Evolutionary conservation across 2,329 filamentous ascomycete species (phyloP).

Genomic region (Alternaria consortialis): DNA sequence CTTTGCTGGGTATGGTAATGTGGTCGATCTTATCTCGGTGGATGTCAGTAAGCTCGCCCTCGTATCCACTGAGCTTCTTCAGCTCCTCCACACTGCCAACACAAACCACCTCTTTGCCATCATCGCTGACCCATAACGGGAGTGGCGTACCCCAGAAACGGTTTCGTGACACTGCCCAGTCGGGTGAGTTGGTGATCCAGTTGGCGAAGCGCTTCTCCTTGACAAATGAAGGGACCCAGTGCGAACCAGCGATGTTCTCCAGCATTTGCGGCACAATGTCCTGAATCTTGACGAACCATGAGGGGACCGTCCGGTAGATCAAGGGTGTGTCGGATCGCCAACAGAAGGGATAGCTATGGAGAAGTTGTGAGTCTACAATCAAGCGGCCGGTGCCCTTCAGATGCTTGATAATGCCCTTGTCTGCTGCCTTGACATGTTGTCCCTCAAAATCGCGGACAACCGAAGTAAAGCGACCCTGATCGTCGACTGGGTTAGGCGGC

Average conservation of each 20-base stretch:
- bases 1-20: slow-evolving; percentile 91
- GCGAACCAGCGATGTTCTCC: slow-evolving; percentile 85
- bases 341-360: slow-evolving; percentile 93
- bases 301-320: slow-evolving; percentile 90
- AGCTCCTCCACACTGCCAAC: slow-evolving; percentile 86
- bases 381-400: slow-evolving; percentile 80
- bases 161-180: slow-evolving; percentile 96
- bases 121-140: slow-evolving; percentile 90
- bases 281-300: slow-evolving; percentile 92
- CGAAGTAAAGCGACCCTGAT: slow-evolving; percentile 79
- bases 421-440: slow-evolving; percentile 88
- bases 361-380: slow-evolving; percentile 85
- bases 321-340: slow-evolving; percentile 94
- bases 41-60: slow-evolving; percentile 82
- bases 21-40: slow-evolving; percentile 93
- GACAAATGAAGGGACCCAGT: slow-evolving; percentile 91
- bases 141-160: slow-evolving; percentile 96
- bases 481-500: slow-evolving; percentile 92
- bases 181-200: slow-evolving; percentile 89
- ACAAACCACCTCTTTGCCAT: slow-evolving; percentile 85
- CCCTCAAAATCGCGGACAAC: slow-evolving; percentile 83
- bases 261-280: slow-evolving; percentile 87
- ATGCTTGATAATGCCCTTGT: slow-evolving; percentile 91
- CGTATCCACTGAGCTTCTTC: slow-evolving; percentile 83
- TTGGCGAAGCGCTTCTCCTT: slow-evolving; percentile 91